These are phyloP conservation scores for Monilinia fructigena DNA, from an alignment of 2,329 filamentous ascomycete genomes.

Conservation along the genomic window DNA sequence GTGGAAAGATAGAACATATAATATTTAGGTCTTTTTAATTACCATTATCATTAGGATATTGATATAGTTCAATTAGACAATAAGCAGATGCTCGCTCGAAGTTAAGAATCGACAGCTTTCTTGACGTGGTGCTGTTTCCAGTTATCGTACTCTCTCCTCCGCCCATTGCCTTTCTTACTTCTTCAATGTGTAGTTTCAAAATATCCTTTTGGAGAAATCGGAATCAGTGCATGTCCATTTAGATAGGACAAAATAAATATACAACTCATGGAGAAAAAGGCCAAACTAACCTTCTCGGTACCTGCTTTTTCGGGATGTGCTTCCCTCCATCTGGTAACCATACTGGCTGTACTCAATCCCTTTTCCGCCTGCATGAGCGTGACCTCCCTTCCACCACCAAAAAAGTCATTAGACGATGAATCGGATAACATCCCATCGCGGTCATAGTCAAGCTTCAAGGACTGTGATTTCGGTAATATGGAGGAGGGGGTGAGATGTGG, in stretches of 20 bases:
- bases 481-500: conserved; percentile 29
- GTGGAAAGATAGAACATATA: too few species aligned
- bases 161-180: conserved; percentile 27
- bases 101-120: conserved; percentile 24
- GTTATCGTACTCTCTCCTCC: conserved; percentile 25
- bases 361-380: conserved; percentile 33
- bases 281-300: conserved; percentile 39
- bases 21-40: too few species aligned
- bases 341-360: conserved; percentile 41
- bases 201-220: background rate
- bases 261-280: conserved; percentile 23
- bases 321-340: conserved; percentile 44
- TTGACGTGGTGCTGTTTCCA: conserved; percentile 29
- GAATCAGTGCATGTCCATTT: background rate
- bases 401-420: conserved; percentile 33
- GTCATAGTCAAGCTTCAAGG: conserved; percentile 43
- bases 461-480: conserved; percentile 40
- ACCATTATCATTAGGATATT: too few species aligned
- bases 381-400: conserved; percentile 29
- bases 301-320: conserved; percentile 42
- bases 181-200: conserved; percentile 23
- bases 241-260: too few species aligned
- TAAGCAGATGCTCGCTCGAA: background rate
- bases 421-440: conserved; percentile 37
- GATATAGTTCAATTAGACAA: background rate